phyloP scores from a whole-genome alignment of 169 alveolate species.

The Blepharisma undulans region DNA sequence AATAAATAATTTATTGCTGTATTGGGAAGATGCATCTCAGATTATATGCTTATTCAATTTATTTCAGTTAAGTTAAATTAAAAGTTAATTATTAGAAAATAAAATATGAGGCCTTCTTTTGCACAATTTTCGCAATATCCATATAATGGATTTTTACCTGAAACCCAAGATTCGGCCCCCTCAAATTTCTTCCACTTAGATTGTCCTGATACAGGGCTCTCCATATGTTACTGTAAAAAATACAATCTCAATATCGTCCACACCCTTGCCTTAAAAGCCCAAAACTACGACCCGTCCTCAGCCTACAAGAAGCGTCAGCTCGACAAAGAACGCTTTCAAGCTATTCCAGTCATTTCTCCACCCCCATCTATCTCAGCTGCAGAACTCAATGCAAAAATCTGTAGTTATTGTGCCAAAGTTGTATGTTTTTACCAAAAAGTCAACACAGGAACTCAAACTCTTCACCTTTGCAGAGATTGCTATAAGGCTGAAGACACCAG shows the following conservation, averaged over 20 bases:
- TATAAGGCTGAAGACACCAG: not conserved
- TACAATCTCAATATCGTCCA: not conserved
- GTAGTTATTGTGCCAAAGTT: constrained; percentile 8
- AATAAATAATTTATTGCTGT: not conserved
- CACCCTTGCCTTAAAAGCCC: not conserved
- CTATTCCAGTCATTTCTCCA: not conserved
- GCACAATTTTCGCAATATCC: not conserved
- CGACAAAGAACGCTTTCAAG: not conserved
- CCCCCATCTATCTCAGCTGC: not conserved
- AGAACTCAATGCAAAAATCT: not conserved
- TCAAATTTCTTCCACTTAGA: not conserved
- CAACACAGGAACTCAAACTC: not conserved
- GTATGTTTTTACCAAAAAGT: constrained; percentile 1
- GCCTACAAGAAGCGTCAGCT: not conserved
- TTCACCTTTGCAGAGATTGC: constrained; percentile 19
- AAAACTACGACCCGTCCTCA: not conserved
- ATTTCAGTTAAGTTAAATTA: not conserved
- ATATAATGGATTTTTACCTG: not conserved
- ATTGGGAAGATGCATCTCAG: too few species aligned
- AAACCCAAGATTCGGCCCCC: not conserved
- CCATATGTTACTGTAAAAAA: not conserved
- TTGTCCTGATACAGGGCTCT: not conserved
- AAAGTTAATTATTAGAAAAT: not conserved
- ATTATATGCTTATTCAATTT: too few species aligned
- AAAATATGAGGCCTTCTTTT: not conserved